These are phyloP conservation scores for Thamnidium elegans DNA, from an alignment of 192 early-diverging fungal genomes.

Conservation along the genomic window DNA sequence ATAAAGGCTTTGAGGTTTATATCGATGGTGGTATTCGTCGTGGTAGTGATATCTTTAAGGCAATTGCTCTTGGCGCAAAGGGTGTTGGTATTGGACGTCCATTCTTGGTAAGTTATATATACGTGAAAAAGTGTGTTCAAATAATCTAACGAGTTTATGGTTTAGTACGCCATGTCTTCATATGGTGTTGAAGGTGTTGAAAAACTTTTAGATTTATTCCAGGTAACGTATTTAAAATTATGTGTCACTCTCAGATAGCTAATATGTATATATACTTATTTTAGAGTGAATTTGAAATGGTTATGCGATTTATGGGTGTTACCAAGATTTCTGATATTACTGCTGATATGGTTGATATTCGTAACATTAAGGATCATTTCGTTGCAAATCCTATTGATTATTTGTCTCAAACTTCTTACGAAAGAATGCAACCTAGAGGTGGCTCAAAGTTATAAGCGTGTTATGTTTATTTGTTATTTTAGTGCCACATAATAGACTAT, in stretches of 20 bases:
- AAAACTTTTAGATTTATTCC: constrained; percentile 68
- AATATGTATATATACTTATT: not conserved
- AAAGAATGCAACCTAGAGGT: constrained; percentile 27
- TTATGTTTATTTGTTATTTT: too few relatives aligned
- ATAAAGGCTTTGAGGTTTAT: constrained; percentile 76
- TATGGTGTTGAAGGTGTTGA: constrained; percentile 88
- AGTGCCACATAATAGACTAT: too few relatives aligned
- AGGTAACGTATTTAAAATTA: constrained; percentile 31
- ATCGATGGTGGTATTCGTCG: constrained; percentile 92
- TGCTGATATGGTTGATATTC: constrained; percentile 42
- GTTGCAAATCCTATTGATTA: constrained; percentile 30
- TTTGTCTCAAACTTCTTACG: constrained; percentile 24
- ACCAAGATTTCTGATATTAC: constrained; percentile 64
- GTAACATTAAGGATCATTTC: constrained; percentile 37
- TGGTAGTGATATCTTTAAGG: constrained; percentile 94
- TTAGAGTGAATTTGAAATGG: constrained; percentile 75
- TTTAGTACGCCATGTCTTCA: constrained; percentile 58
- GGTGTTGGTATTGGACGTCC: constrained; percentile 88
- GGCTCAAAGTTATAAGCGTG: constrained; percentile 24
- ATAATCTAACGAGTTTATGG: not conserved
- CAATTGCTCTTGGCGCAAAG: constrained; percentile 89
- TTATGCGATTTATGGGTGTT: constrained; percentile 76
- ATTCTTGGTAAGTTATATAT: constrained; percentile 39
- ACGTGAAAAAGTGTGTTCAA: not conserved
- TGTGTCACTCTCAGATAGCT: not conserved